A percentile compares a stretch with the other conserved stretches of the same genome.
Evolutionary conservation across 352 stramenopile species (phyloP).

Genomic region (Pythium dissimile): DNA sequence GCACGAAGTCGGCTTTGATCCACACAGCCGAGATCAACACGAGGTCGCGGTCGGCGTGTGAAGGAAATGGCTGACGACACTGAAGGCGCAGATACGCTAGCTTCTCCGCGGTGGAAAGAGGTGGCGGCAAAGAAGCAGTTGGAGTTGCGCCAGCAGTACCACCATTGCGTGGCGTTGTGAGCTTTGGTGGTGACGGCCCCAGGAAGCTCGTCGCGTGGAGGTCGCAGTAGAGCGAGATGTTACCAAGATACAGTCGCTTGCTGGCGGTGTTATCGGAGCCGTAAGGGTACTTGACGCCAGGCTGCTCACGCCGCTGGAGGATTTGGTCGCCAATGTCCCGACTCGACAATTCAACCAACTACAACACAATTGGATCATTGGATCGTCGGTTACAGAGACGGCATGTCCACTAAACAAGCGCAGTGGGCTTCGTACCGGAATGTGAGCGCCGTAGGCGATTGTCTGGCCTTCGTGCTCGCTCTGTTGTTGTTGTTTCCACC

Average conservation of each 20-base stretch:
- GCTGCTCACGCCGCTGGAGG: constrained; percentile 49
- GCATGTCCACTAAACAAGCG: no score
- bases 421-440: constrained; percentile 35
- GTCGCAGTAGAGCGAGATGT: constrained; percentile 61
- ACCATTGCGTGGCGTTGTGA: not conserved
- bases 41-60: constrained; percentile 38
- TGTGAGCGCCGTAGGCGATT: constrained; percentile 56
- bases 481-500: constrained; percentile 22
- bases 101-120: not conserved
- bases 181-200: not conserved
- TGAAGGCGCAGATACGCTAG: constrained; percentile 33
- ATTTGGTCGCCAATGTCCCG: constrained; percentile 57
- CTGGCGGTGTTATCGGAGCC: constrained; percentile 24
- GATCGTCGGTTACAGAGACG: no score
- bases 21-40: constrained; percentile 48
- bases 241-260: constrained; percentile 63
- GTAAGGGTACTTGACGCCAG: constrained; percentile 41
- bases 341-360: constrained; percentile 57
- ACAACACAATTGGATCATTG: not conserved
- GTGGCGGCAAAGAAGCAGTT: no score
- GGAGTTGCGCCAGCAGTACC: not conserved
- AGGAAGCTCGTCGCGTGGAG: constrained; percentile 33
- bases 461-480: constrained; percentile 33
- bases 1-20: constrained; percentile 60
- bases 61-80: constrained; percentile 25